A percentile compares a stretch with the other conserved stretches of the same genome.
These are phyloP conservation scores for Aspergillus ruber DNA, from an alignment of 2,329 filamentous ascomycete genomes.

Conservation along the genomic window DNA sequence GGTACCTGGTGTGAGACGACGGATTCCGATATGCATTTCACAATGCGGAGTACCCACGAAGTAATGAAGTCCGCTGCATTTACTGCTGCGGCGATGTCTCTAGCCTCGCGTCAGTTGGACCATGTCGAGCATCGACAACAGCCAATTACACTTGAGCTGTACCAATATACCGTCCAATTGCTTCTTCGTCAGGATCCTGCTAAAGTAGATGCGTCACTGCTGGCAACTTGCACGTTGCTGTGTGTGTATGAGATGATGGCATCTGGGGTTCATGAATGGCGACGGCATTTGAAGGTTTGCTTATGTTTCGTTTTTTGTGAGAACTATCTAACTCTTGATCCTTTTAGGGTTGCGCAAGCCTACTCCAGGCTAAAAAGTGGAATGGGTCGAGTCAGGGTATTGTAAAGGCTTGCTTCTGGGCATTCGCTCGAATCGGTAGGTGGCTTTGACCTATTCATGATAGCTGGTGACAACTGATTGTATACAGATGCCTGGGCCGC, in stretches of 20 bases:
- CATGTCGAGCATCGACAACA: slow-evolving; percentile 2
- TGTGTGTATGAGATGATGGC: slow-evolving; percentile 16
- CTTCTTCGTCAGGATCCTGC: slow-evolving; percentile 7
- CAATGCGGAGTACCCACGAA: slow-evolving; percentile 3
- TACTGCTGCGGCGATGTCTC: slow-evolving; percentile 6
- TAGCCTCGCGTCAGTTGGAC: slow-evolving; percentile 10
- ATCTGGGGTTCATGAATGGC: slow-evolving; percentile 9
- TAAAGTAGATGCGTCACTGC: slow-evolving; percentile 3
- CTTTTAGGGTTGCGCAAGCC: slow-evolving; percentile 8
- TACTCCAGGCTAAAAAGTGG: slow-evolving; percentile 7
- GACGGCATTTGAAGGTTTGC: slow-evolving; percentile 9
- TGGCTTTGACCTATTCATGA: not conserved
- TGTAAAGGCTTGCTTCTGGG: slow-evolving; percentile 12
- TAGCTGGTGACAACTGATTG: too few species aligned
- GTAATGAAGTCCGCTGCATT: slow-evolving; percentile 8
- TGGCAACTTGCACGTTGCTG: slow-evolving; percentile 11
- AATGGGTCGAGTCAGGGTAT: slow-evolving; percentile 10
- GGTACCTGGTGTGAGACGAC: slow-evolving; percentile 12
- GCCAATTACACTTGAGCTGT: slow-evolving; percentile 8
- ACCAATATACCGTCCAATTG: slow-evolving; percentile 9
- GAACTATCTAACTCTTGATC: not conserved
- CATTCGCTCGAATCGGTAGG: slow-evolving; percentile 12
- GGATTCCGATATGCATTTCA: slow-evolving; percentile 10
- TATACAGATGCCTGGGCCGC: slow-evolving; percentile 9
- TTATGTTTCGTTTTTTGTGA: too few species aligned